Evolutionary conservation across 495 filamentous ascomycete genomes (phyloP).

Genomic region (Sphaerosporella brunnea): DNA sequence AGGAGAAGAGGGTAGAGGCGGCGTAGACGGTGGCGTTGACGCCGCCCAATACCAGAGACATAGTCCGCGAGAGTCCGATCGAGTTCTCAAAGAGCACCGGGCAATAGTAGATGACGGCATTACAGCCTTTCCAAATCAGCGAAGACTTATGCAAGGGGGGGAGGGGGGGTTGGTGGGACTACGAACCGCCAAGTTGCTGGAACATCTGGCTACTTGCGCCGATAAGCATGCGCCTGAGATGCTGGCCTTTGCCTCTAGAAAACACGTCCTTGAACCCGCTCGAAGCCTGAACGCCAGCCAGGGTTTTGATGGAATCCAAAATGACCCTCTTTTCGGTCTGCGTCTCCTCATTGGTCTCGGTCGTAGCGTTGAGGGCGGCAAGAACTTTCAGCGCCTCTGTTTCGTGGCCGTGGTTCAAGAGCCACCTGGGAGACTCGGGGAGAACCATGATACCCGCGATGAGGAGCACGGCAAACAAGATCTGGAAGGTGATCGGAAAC

Average conservation of each 20-base stretch:
- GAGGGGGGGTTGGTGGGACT: too few relatives aligned
- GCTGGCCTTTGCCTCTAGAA: slow-evolving; percentile 12
- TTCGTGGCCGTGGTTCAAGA: slow-evolving; percentile 44
- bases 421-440: slow-evolving; percentile 37
- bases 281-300: slow-evolving; percentile 28
- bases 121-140: slow-evolving; percentile 43
- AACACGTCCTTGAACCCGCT: slow-evolving; percentile 19
- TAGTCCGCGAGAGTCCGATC: slow-evolving; percentile 36
- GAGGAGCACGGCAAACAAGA: slow-evolving; percentile 28
- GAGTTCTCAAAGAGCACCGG: slow-evolving; percentile 52
- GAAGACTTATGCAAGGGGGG: slow-evolving; percentile 61
- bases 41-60: slow-evolving; percentile 50
- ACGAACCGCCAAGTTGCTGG: slow-evolving; percentile 38
- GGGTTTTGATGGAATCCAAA: slow-evolving; percentile 32
- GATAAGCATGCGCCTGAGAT: slow-evolving; percentile 30
- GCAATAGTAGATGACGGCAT: slow-evolving; percentile 65
- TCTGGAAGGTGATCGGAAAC: slow-evolving; percentile 34
- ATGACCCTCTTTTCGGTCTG: slow-evolving; percentile 6
- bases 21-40: slow-evolving; percentile 60
- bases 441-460: slow-evolving; percentile 23
- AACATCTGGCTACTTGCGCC: slow-evolving; percentile 24
- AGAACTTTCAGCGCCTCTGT: slow-evolving; percentile 49
- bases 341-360: slow-evolving; percentile 38
- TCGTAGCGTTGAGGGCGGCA: slow-evolving; percentile 42
- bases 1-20: slow-evolving; percentile 52